Base-by-base conservation (phyloP, 2,329 filamentous ascomycete species). In the Aspergillus sergii region DNA sequence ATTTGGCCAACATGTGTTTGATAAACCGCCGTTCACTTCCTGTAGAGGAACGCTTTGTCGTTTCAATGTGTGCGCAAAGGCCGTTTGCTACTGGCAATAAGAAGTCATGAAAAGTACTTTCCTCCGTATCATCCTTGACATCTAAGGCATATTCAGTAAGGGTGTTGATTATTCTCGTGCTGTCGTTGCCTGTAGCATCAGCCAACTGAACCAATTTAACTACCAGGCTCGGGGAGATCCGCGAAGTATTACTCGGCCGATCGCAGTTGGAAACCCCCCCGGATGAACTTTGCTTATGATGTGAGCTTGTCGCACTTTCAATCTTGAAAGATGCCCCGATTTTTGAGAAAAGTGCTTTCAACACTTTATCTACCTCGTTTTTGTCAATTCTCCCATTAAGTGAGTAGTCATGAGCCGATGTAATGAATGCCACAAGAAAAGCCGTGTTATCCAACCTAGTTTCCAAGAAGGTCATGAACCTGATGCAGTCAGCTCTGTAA, bases 391-490 rank as follows among this genome's bases (percentile, higher is more conserved):
- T 53, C 16, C 57, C 57, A 14, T 23, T n/a, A 12, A 28, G 19
- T 19, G 57, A 45, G 23, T 34, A 43, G 9, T 53, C 46, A 59
- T 59, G 30, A 10, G 39, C 57, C 6, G 57, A 39, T 16, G 28
- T 41, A 53, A 59, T 53, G 46, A 59, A 59, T 43, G 57, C 30
- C 34, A 53, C 16, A 14, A 59, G 5, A 9, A 53, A 59, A 10
- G 46, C 30, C 10, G 14, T 53, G 12, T 59, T 14, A 11, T 26
- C 32, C 46, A 43, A 5, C 10, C 23, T 59, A 0, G 3, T 53
- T 34, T 53, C 34, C 46, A 59, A 30, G 34, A 34, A 53, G 21
- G 34, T 4, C 0, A 32, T 12, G 23, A 19, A 1, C 10, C 57
- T 59, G 10, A 26, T 43, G 16, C 21, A 30, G 57, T 59, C 26